A percentile compares a stretch with the other conserved stretches of the same genome.
Evolutionary conservation across 305 asterid species (phyloP).

Genomic region (Fraxinus greggii): DNA sequence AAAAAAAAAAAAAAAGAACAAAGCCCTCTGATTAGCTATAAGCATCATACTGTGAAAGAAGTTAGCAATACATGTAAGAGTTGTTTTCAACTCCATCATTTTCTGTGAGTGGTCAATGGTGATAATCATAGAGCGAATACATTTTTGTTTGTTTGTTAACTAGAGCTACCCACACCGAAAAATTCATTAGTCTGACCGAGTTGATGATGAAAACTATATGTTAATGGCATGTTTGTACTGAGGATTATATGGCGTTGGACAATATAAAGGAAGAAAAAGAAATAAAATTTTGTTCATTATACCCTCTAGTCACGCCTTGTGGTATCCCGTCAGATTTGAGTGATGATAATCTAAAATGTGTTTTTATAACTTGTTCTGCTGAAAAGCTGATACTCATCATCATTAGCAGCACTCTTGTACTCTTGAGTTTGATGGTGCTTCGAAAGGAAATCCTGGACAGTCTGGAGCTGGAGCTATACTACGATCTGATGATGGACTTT

Average conservation of each 20-base stretch:
- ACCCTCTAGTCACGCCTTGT: neutral
- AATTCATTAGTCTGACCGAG: neutral
- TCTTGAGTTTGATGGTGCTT: slow-evolving; percentile 95
- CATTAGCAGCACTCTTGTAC: slow-evolving; percentile 70
- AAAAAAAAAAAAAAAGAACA: neutral
- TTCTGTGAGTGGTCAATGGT: slow-evolving; percentile 43
- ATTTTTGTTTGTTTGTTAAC: neutral
- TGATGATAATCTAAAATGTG: slow-evolving; percentile 7
- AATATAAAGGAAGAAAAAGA: neutral
- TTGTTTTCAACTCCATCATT: slow-evolving; percentile 27
- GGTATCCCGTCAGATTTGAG: neutral
- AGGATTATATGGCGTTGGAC: neutral
- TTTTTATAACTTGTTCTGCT: slow-evolving; percentile 15
- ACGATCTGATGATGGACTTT: slow-evolving; percentile 84
- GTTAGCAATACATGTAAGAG: neutral
- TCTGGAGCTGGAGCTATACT: slow-evolving; percentile 97
- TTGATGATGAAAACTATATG: slow-evolving; percentile 10
- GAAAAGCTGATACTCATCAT: slow-evolving; percentile 23
- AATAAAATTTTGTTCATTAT: neutral
- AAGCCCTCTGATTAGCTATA: neutral
- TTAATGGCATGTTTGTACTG: neutral
- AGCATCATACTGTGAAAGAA: neutral
- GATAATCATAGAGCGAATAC: slow-evolving; percentile 10
- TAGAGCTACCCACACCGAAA: neutral
- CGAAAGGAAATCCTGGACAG: slow-evolving; percentile 97